Evolutionary conservation across 2,329 filamentous ascomycete species (phyloP).

Genomic region (Cadophora malorum): DNA sequence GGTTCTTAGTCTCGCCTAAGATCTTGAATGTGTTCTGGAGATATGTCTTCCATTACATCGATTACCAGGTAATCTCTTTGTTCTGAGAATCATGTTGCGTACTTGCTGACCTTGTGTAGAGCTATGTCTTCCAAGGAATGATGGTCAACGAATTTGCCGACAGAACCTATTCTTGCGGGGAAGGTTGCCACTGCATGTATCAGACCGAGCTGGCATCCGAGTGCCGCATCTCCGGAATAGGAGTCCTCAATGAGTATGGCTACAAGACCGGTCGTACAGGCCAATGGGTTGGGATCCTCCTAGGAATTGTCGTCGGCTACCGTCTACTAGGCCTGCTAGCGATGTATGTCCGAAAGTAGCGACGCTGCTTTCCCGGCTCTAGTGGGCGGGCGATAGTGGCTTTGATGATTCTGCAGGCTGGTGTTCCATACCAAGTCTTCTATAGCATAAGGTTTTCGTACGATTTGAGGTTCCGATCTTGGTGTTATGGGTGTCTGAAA

Average conservation of each 20-base stretch:
- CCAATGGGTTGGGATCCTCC: conserved; percentile 77
- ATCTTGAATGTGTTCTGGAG: conserved; percentile 84
- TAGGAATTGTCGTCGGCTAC: conserved; percentile 78
- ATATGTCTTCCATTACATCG: conserved; percentile 88
- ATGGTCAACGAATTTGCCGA: conserved; percentile 86
- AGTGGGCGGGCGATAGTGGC: neutral
- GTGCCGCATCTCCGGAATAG: conserved; percentile 74
- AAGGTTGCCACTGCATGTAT: conserved; percentile 69
- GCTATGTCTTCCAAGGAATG: conserved; percentile 89
- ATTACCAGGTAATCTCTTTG: conserved; percentile 68
- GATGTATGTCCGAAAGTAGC: conserved; percentile 49
- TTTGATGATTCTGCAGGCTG: neutral
- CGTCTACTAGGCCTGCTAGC: conserved; percentile 71
- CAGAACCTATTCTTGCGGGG: conserved; percentile 66
- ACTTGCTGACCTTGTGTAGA: conserved; percentile 32
- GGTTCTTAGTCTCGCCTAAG: conserved; percentile 77
- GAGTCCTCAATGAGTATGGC: conserved; percentile 72
- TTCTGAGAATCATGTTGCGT: no score
- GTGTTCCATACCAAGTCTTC: neutral
- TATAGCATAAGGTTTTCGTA: neutral
- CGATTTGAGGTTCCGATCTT: neutral
- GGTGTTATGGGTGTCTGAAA: neutral
- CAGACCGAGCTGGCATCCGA: conserved; percentile 63
- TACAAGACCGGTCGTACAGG: conserved; percentile 69
- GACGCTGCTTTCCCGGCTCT: neutral